phyloP scores from a whole-genome alignment of 129 eudicot species.

The Flaveria trinervia region DNA sequence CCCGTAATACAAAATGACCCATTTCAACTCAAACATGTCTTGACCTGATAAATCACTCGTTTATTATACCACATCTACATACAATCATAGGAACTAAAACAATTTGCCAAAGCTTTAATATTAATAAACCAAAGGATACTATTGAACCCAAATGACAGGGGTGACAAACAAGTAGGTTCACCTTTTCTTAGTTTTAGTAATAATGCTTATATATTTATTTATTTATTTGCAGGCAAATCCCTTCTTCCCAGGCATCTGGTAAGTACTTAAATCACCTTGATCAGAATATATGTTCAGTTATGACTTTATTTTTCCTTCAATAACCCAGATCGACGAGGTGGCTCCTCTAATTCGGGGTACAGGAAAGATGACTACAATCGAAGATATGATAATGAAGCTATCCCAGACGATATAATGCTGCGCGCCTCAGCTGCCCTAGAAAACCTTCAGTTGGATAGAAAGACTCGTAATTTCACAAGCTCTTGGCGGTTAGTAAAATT shows the following conservation, averaged over 20 bases:
- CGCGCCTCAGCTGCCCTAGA: conserved; percentile 80
- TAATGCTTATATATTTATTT: conserved; percentile 23
- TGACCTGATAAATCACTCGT: background rate
- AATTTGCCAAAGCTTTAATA: background rate
- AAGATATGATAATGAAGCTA: conserved; percentile 77
- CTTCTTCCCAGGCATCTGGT: conserved; percentile 81
- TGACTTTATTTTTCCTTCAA: conserved; percentile 5
- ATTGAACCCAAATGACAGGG: background rate
- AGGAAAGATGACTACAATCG: conserved; percentile 82
- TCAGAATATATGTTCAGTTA: background rate
- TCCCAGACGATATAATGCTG: conserved; percentile 59
- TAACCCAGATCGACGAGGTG: conserved; percentile 67
- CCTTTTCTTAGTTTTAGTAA: background rate
- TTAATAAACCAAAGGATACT: background rate
- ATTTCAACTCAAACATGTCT: background rate
- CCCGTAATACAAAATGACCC: background rate
- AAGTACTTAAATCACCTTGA: conserved; percentile 29
- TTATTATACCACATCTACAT: background rate
- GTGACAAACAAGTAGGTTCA: background rate
- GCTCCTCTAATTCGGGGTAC: conserved; percentile 70
- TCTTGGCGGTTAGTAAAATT: conserved; percentile 74
- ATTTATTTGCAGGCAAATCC: conserved; percentile 55
- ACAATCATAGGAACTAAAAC: background rate
- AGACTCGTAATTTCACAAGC: conserved; percentile 67
- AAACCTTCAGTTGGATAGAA: conserved; percentile 90